phyloP scores from a whole-genome alignment of 2,329 filamentous ascomycete genomes.

The Pyricularia grisea region DNA sequence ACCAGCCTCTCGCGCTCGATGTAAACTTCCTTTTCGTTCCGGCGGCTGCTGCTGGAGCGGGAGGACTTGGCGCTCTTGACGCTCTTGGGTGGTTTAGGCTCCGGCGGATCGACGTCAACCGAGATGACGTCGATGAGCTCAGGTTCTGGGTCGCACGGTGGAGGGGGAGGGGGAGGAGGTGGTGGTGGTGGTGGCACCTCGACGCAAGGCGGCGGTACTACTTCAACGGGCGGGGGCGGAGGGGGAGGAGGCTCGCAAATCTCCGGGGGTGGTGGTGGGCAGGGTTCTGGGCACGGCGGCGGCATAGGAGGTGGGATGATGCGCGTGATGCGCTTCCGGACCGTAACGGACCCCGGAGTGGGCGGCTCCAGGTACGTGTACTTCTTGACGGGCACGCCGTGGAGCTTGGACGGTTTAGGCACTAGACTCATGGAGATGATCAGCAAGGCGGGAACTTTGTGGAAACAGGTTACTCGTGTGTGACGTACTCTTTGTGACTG shows the following conservation, averaged over 20 bases:
- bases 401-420: conserved; percentile 8
- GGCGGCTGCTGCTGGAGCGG: neutral
- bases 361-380: conserved; percentile 30
- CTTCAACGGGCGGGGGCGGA: conserved; percentile 5
- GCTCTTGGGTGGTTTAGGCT: conserved; percentile 14
- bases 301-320: conserved; percentile 22
- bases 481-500: neutral
- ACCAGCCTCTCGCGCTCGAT: conserved; percentile 42
- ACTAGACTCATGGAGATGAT: conserved; percentile 6
- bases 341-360: conserved; percentile 22
- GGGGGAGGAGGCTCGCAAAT: conserved; percentile 12
- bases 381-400: conserved; percentile 22
- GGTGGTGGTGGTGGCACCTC: conserved; percentile 15
- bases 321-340: conserved; percentile 26
- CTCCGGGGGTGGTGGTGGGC: conserved; percentile 11
- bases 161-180: conserved; percentile 11
- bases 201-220: conserved; percentile 12
- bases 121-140: conserved; percentile 31
- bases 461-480: neutral
- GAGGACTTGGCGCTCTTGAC: conserved; percentile 7
- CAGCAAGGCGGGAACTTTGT: neutral
- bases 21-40: conserved; percentile 31
- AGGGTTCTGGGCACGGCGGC: conserved; percentile 9
- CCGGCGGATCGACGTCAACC: conserved; percentile 25
- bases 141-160: conserved; percentile 8